Conservation (phyloP, 2,329 filamentous ascomycete genomes). For the Aspergillus fumigatiaffinis region DNA sequence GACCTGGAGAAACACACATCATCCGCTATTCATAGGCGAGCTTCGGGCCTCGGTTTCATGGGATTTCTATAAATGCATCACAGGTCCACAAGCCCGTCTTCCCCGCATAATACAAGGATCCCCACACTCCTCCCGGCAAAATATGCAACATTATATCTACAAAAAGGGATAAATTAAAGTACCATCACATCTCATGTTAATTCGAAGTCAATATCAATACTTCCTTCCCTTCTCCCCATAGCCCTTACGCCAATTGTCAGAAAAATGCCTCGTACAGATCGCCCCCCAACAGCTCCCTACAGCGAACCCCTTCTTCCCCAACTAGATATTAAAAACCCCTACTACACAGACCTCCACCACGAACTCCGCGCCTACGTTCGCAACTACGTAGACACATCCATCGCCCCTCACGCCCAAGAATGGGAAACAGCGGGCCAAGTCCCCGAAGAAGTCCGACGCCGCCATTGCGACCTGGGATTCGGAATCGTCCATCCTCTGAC, state of each 20-base stretch:
- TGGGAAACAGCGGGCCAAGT: slow-evolving; percentile 60
- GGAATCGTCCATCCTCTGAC: slow-evolving; percentile 34
- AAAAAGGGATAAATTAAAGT: background rate
- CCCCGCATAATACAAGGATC: background rate
- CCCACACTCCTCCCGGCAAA: background rate
- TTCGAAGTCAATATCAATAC: background rate
- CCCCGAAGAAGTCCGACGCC: slow-evolving; percentile 39
- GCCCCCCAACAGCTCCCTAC: slow-evolving; percentile 33
- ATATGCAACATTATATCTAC: background rate
- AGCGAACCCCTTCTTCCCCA: slow-evolving; percentile 45
- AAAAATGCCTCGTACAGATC: slow-evolving; percentile 15
- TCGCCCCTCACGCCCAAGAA: slow-evolving; percentile 57
- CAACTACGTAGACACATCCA: slow-evolving; percentile 55
- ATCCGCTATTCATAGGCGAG: no score
- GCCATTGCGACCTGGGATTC: slow-evolving; percentile 40
- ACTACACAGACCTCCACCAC: slow-evolving; percentile 61
- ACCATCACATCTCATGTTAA: background rate
- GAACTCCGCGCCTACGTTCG: slow-evolving; percentile 55
- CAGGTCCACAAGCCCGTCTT: background rate
- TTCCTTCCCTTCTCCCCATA: background rate
- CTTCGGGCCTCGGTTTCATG: background rate
- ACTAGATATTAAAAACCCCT: slow-evolving; percentile 44
- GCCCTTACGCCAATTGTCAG: background rate
- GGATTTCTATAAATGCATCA: no score
- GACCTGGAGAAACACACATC: background rate